These are phyloP conservation scores for Colletotrichum lupini DNA, from an alignment of 2,329 filamentous ascomycete species.

Conservation along the genomic window DNA sequence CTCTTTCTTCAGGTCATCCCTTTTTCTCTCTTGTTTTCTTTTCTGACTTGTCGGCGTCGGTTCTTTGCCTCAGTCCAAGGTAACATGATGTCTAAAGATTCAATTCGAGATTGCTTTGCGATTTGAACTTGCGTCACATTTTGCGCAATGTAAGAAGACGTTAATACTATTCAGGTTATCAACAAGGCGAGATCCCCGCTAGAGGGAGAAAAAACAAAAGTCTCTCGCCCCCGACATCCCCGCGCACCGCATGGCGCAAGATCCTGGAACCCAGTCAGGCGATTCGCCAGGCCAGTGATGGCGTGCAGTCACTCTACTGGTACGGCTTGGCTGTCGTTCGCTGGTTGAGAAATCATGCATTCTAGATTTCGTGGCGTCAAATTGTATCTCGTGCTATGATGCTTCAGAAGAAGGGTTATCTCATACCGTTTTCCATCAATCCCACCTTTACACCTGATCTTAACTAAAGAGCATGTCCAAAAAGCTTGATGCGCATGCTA, in stretches of 20 bases:
- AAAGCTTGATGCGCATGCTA: neutral
- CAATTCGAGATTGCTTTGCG: too few relatives aligned
- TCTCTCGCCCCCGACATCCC: constrained; percentile 34
- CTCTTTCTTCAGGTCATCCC: too few relatives aligned
- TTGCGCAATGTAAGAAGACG: neutral
- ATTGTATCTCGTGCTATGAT: neutral
- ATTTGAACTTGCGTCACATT: too few relatives aligned
- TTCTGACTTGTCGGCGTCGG: too few relatives aligned
- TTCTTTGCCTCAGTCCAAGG: too few relatives aligned
- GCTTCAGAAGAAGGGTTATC: neutral
- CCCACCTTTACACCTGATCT: neutral
- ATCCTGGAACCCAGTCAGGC: constrained; percentile 17
- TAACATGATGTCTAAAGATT: too few relatives aligned
- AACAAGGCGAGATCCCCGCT: too few relatives aligned
- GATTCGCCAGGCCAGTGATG: neutral
- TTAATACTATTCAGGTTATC: neutral
- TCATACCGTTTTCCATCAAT: neutral
- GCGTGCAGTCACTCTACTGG: constrained; percentile 21
- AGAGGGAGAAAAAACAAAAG: neutral
- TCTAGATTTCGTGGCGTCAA: constrained; percentile 1
- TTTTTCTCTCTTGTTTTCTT: too few relatives aligned
- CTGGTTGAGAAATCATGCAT: neutral
- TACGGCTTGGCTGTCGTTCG: constrained; percentile 4
- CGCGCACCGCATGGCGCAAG: constrained; percentile 2
- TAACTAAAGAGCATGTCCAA: neutral